Base-by-base conservation (phyloP, 805 yeast genomes). In the Kodamaea jinghongensis region DNA sequence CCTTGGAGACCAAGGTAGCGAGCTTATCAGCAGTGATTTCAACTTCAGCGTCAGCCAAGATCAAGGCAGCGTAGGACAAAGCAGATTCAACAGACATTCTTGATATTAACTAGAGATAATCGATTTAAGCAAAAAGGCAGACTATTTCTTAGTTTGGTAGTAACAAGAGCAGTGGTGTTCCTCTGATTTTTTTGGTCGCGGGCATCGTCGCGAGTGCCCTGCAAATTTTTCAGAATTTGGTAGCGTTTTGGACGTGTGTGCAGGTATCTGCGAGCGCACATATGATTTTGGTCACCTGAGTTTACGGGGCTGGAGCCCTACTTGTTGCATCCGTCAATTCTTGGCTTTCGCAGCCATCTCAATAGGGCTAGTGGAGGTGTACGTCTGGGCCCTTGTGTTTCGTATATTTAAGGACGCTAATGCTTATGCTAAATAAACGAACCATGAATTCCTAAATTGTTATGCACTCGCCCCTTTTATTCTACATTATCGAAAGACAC, bases 11-110 rank as follows among this genome's bases (percentile, higher is more conserved):
- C 61, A 70, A 68, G 45, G 67, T 48, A 41, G 58, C 50, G 58
- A 70, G 67, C 63, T 70, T 70, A 54, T 70, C 74, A 49, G 74
- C 43, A 47, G 68, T 47, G 61, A 70, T 67, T 60, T 69, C 74
- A 52, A 69, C 55, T 31, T 70, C 74, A 47, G 75, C 54, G 58
- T 70, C 75, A 43, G 74, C 73, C 60, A 70, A 66, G 66, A 70
- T 67, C 59, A 70, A 68, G 53, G 75, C 73, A 46, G 75, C 75
- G 70, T 70, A 70, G 40, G 74, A 69, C 58, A 70, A 67, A 58
- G 73, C 71, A 43, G 73, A 58, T 66, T 70, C 75, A 53, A 63
- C 58, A 54, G 75, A 68, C 75, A 70, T 70, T 57, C 39, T 56
- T 38, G 26, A 35, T 30, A 27, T 31, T 41, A 63, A 69, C 73